Conservation (phyloP, 2,329 filamentous ascomycete genomes). For the Myriosclerotinia scirpicola region DNA sequence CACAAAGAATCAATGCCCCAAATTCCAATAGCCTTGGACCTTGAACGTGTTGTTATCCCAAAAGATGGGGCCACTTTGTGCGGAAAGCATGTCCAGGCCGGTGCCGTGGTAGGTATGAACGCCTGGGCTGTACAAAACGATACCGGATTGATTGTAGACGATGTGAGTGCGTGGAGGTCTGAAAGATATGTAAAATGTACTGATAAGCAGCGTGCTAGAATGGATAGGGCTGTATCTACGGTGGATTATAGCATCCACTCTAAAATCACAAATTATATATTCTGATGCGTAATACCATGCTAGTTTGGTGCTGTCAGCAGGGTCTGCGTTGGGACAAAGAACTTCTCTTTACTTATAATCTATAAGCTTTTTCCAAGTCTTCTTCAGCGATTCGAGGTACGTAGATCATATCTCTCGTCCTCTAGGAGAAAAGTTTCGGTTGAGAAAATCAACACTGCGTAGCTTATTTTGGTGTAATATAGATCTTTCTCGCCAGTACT, state of each 20-base stretch:
- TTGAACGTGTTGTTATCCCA: constrained; percentile 47
- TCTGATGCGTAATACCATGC: constrained; percentile 26
- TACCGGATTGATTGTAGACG: constrained; percentile 25
- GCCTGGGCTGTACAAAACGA: constrained; percentile 23
- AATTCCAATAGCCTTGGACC: constrained; percentile 46
- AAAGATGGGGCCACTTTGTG: constrained; percentile 46
- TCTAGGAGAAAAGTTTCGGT: not conserved
- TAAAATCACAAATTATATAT: constrained; percentile 21
- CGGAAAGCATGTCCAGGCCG: constrained; percentile 37
- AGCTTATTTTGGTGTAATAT: not conserved
- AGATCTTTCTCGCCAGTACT: constrained; percentile 2
- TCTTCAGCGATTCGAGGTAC: not conserved
- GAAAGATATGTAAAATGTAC: constrained; percentile 46
- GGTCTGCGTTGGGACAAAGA: constrained; percentile 32
- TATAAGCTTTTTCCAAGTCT: constrained; percentile 2
- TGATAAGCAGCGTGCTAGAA: constrained; percentile 34
- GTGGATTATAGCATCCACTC: constrained; percentile 28
- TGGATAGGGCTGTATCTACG: constrained; percentile 38
- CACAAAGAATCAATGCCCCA: constrained; percentile 49
- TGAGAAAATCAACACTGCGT: not conserved
- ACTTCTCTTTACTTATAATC: constrained; percentile 10
- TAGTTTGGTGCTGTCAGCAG: constrained; percentile 38
- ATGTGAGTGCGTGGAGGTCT: constrained; percentile 44
- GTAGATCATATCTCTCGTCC: not conserved
- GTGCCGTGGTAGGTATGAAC: constrained; percentile 45